Evolutionary conservation across 208 protist genomes (phyloP).

Genomic region (Trypanosoma melophagium): DNA sequence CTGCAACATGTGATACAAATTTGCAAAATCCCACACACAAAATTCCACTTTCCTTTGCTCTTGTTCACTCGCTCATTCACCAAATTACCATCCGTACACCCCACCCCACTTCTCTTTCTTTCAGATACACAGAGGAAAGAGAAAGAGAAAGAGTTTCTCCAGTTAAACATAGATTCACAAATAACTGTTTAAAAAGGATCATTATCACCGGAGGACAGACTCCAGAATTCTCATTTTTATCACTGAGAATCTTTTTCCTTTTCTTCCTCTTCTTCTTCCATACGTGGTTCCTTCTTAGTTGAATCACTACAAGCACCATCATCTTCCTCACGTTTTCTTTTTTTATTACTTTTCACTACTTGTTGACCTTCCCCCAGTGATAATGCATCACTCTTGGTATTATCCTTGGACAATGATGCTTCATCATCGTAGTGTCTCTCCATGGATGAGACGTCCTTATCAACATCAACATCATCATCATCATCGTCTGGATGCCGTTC

Average conservation of each 20-base stretch:
- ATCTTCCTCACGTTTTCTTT: slow-evolving; percentile 11
- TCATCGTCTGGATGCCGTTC: too few relatives aligned
- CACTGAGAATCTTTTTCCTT: not conserved
- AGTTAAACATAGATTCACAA: not conserved
- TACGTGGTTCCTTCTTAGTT: not conserved
- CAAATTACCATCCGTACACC: not conserved
- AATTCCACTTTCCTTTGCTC: not conserved
- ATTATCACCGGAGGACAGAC: too few relatives aligned
- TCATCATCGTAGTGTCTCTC: too few relatives aligned
- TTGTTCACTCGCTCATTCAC: not conserved
- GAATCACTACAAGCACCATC: slow-evolving; percentile 3
- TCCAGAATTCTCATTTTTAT: too few relatives aligned
- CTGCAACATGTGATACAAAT: too few relatives aligned
- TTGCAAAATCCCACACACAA: too few relatives aligned
- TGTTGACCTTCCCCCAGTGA: not conserved
- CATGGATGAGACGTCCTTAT: too few relatives aligned
- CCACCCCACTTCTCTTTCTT: not conserved
- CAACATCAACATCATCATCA: too few relatives aligned
- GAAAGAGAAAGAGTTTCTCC: not conserved
- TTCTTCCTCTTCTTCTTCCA: not conserved
- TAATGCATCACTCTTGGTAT: too few relatives aligned
- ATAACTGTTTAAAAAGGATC: not conserved
- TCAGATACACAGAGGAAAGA: not conserved
- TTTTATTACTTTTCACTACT: not conserved
- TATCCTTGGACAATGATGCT: too few relatives aligned